phyloP scores from a whole-genome alignment of 2,329 filamentous ascomycete genomes.

The Alternaria conjuncta region DNA sequence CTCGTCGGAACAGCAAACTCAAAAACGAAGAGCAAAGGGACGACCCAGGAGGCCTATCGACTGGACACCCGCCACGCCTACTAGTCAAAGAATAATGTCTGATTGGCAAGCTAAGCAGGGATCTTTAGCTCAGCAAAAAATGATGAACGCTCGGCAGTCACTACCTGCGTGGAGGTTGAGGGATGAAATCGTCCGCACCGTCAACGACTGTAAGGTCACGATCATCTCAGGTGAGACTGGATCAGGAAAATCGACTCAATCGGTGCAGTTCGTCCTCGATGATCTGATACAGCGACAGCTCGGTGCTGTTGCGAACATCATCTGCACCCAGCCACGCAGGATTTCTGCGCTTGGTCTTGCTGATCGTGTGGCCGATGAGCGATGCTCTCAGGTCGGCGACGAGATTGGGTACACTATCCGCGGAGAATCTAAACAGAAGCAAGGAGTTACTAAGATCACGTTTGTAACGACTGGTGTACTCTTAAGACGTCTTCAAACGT shows the following conservation, averaged over 20 bases:
- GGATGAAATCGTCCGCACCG: conserved; percentile 76
- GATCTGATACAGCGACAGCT: conserved; percentile 80
- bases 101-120: conserved; percentile 75
- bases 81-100: conserved; percentile 64
- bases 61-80: conserved; percentile 65
- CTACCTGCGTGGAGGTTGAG: conserved; percentile 88
- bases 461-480: conserved; percentile 97
- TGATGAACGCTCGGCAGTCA: conserved; percentile 73
- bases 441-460: conserved; percentile 80
- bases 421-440: conserved; percentile 80
- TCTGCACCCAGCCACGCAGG: conserved; percentile 92
- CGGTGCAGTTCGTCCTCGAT: conserved; percentile 93
- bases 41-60: conserved; percentile 61
- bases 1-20: conserved; percentile 26
- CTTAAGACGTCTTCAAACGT: conserved; percentile 87
- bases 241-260: conserved; percentile 95
- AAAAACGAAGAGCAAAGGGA: conserved; percentile 25
- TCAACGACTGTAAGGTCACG: conserved; percentile 81
- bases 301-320: conserved; percentile 82
- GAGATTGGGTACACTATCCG: conserved; percentile 93
- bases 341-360: conserved; percentile 94
- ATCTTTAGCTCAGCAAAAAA: conserved; percentile 70
- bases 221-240: conserved; percentile 98
- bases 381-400: conserved; percentile 79
- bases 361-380: conserved; percentile 91